Percentiles rank a stretch among this genome's conserved stretches.
Evolutionary conservation across 345 rosid species (phyloP).

Genomic region (Linum tenue): DNA sequence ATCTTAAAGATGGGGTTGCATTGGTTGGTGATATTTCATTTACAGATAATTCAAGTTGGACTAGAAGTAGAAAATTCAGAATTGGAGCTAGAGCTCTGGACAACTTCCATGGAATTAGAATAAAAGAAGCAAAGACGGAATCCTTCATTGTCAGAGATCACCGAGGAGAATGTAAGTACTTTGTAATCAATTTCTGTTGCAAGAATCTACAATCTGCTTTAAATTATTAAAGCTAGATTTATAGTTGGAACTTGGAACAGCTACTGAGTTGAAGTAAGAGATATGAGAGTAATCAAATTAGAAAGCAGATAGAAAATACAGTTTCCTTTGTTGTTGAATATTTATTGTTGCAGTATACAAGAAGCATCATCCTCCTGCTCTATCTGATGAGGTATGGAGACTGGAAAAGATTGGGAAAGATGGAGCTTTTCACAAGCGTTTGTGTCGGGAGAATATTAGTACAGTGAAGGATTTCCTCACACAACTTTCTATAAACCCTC

Average conservation of each 20-base stretch:
- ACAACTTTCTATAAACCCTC: conserved; percentile 48
- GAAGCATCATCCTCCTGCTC: conserved; percentile 92
- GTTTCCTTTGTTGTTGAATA: background rate
- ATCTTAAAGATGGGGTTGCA: conserved; percentile 63
- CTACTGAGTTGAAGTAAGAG: background rate
- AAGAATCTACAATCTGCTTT: background rate
- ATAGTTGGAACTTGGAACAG: background rate
- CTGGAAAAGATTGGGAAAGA: conserved; percentile 97
- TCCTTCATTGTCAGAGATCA: conserved; percentile 97
- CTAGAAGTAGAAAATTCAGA: conserved; percentile 93
- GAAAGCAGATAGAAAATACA: conserved; percentile 2
- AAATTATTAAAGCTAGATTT: conserved; percentile 1
- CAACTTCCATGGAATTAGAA: conserved; percentile 42
- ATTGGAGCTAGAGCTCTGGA: conserved; percentile 78
- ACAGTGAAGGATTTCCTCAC: conserved; percentile 83
- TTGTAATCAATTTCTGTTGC: background rate
- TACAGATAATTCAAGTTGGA: conserved; percentile 99
- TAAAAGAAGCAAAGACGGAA: conserved; percentile 74
- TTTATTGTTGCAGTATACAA: conserved; percentile 62
- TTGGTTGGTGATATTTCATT: conserved; percentile 65
- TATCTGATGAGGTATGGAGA: conserved; percentile 89
- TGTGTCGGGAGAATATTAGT: conserved; percentile 53
- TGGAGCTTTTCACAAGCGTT: conserved; percentile 92
- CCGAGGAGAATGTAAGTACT: conserved; percentile 90
- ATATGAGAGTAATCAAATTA: background rate